Evolutionary conservation across 2,329 filamentous ascomycete genomes (phyloP).

Genomic region (Penicillium brevicompactum): DNA sequence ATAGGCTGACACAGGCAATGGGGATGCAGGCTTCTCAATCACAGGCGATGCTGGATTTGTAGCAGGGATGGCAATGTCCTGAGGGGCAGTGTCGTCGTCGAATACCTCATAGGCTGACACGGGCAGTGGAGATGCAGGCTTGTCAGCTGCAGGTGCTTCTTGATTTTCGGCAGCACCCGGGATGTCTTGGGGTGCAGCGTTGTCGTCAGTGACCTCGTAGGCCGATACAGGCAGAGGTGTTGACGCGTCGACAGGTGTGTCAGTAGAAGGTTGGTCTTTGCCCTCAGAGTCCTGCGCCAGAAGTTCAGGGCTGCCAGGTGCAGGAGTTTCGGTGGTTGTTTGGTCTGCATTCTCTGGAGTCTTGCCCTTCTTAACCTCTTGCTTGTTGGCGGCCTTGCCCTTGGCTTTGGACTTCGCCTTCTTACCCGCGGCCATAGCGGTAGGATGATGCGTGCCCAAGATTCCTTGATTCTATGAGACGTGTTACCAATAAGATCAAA

Average conservation of each 20-base stretch:
- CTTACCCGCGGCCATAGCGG: constrained; percentile 33
- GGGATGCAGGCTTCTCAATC: not conserved
- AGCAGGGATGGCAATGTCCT: not conserved
- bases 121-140: not conserved
- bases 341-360: constrained; percentile 30
- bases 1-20: not conserved
- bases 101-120: not conserved
- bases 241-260: constrained; percentile 8
- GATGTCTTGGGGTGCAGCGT: not conserved
- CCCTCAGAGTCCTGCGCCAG: constrained; percentile 22
- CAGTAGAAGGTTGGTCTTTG: constrained; percentile 4
- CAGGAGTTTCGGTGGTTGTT: constrained; percentile 26
- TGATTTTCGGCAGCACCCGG: not conserved
- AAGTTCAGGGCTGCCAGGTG: constrained; percentile 21
- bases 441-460: constrained; percentile 35
- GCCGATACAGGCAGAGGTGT: constrained; percentile 6
- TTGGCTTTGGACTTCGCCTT: constrained; percentile 33
- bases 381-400: constrained; percentile 30
- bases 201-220: constrained; percentile 5
- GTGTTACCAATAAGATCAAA: constrained; percentile 37
- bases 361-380: constrained; percentile 40
- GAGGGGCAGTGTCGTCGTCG: not conserved
- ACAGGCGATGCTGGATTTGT: not conserved
- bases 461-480: constrained; percentile 22
- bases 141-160: not conserved